Conservation (phyloP, 306 rosid genomes). For the Acacia crassicarpa region DNA sequence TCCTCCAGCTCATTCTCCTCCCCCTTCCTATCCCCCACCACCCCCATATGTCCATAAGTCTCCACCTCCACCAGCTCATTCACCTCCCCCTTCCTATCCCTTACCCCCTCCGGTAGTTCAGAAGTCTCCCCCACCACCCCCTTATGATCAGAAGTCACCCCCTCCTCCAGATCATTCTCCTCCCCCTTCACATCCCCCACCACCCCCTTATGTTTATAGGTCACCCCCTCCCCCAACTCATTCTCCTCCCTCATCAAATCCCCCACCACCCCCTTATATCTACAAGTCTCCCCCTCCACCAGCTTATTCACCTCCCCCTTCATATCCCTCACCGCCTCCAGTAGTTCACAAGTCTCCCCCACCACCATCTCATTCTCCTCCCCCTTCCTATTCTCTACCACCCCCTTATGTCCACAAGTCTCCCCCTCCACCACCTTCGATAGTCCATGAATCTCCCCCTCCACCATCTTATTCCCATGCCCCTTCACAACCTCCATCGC, state of each 20-base stretch:
- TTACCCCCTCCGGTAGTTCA: background rate
- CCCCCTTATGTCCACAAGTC: background rate
- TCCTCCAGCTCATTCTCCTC: background rate
- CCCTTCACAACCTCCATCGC: background rate
- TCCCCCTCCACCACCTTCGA: background rate
- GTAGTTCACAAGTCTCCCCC: background rate
- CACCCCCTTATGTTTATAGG: background rate
- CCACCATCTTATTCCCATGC: background rate
- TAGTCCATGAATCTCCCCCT: background rate
- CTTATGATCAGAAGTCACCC: background rate
- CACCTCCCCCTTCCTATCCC: background rate
- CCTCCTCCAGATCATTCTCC: background rate
- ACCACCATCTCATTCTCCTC: background rate
- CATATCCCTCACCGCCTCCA: background rate
- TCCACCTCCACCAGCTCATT: background rate
- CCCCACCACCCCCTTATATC: background rate
- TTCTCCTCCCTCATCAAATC: background rate
- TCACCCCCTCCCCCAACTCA: background rate
- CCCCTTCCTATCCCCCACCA: background rate
- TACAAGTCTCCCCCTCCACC: conserved; percentile 23
- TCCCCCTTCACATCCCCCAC: background rate
- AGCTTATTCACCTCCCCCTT: background rate
- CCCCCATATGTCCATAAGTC: background rate
- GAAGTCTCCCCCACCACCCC: background rate
- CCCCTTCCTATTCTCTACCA: background rate